phyloP scores from a whole-genome alignment of 2,329 filamentous ascomycete species.

The Colletotrichum gigasporum region DNA sequence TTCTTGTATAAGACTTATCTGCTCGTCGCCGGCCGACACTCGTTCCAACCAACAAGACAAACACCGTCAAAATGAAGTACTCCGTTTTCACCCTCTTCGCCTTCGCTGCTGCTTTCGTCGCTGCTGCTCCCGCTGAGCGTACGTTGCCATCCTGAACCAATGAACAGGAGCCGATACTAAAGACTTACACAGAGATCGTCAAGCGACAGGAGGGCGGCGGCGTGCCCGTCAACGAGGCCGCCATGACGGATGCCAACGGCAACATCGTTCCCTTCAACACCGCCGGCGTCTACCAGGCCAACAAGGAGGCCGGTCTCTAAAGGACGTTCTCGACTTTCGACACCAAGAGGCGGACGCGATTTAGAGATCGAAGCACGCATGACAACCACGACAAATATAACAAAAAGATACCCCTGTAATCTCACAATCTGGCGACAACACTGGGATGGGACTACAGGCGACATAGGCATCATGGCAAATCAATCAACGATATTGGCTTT shows the following conservation, averaged over 20 bases:
- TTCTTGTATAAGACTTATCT: conserved; percentile 43
- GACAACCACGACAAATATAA: conserved; percentile 10
- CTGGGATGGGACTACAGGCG: conserved; percentile 16
- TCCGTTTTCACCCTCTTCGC: conserved; percentile 56
- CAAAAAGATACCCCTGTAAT: conserved; percentile 5
- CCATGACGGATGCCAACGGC: conserved; percentile 58
- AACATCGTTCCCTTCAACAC: conserved; percentile 56
- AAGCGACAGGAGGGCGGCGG: conserved; percentile 41
- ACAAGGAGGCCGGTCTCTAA: conserved; percentile 48
- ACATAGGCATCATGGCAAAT: conserved; percentile 20
- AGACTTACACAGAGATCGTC: conserved; percentile 39
- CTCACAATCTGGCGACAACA: conserved; percentile 20
- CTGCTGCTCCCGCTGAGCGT: conserved; percentile 40
- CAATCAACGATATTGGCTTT: conserved; percentile 19
- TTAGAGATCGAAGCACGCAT: neutral
- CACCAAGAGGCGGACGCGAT: conserved; percentile 5
- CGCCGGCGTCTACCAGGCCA: conserved; percentile 52
- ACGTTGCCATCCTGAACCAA: neutral
- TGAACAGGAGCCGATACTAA: conserved; percentile 10
- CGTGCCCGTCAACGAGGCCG: conserved; percentile 47
- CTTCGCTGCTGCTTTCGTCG: conserved; percentile 57
- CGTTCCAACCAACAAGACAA: conserved; percentile 37
- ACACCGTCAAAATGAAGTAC: conserved; percentile 62
- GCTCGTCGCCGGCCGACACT: conserved; percentile 64
- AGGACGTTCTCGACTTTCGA: neutral